Conservation (phyloP, 805 yeast genomes). For the Saturnispora besseyi region DNA sequence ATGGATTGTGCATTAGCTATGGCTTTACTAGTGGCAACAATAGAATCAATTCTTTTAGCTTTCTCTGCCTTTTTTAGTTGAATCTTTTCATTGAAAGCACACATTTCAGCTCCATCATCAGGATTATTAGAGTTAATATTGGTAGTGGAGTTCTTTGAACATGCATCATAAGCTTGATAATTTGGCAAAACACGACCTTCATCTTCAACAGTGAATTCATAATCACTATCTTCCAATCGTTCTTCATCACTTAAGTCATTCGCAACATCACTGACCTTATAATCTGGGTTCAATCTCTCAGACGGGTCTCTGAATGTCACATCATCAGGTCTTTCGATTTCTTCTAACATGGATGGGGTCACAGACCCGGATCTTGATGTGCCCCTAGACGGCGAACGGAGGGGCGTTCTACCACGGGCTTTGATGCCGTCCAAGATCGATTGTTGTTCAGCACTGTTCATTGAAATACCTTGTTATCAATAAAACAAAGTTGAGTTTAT, state of each 20-base stretch:
- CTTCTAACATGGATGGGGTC: slow-evolving; percentile 8
- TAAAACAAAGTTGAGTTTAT: not conserved
- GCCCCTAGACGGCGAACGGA: not conserved
- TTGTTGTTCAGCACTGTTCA: slow-evolving; percentile 8
- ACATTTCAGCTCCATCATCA: slow-evolving; percentile 20
- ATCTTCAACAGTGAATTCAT: slow-evolving; percentile 52
- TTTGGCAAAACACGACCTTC: slow-evolving; percentile 53
- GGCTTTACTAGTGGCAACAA: slow-evolving; percentile 51
- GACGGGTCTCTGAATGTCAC: slow-evolving; percentile 69
- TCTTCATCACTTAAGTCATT: slow-evolving; percentile 42
- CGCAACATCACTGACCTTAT: slow-evolving; percentile 8
- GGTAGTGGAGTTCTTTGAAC: not conserved
- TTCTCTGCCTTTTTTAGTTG: slow-evolving; percentile 38
- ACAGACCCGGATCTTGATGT: slow-evolving; percentile 10
- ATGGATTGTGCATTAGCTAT: slow-evolving; percentile 45
- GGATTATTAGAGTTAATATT: not conserved
- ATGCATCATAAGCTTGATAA: slow-evolving; percentile 19
- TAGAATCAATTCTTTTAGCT: slow-evolving; percentile 44
- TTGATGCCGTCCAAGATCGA: not conserved
- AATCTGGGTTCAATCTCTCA: slow-evolving; percentile 37
- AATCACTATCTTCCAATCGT: slow-evolving; percentile 50
- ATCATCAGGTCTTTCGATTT: slow-evolving; percentile 32
- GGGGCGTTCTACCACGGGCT: not conserved
- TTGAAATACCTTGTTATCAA: not conserved
- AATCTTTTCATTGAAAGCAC: slow-evolving; percentile 18